These are phyloP conservation scores for Turnera subulata DNA, from an alignment of 345 rosid species.

Conservation along the genomic window DNA sequence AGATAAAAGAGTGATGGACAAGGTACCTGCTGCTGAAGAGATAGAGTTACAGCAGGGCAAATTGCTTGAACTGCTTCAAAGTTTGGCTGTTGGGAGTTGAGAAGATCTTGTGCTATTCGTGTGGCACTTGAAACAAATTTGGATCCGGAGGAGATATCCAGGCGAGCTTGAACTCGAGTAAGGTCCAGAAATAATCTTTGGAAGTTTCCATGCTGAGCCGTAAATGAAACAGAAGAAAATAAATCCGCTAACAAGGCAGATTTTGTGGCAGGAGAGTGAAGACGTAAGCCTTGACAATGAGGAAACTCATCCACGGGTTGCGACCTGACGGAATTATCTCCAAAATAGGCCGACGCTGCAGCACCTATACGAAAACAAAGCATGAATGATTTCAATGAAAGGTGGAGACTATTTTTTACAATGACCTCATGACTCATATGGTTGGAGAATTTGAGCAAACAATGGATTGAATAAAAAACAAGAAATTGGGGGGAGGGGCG, in stretches of 20 bases:
- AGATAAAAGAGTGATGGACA: not conserved
- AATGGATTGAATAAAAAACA: not conserved
- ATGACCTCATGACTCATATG: not conserved
- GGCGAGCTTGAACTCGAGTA: conserved; percentile 59
- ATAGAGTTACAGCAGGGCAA: conserved; percentile 60
- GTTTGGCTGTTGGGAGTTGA: conserved; percentile 57
- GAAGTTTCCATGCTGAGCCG: conserved; percentile 86
- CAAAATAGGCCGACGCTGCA: conserved; percentile 48
- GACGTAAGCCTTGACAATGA: conserved; percentile 39
- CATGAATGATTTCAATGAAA: no score
- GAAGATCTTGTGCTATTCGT: conserved; percentile 52
- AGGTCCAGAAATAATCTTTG: conserved; percentile 74
- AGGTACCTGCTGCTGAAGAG: conserved; percentile 92
- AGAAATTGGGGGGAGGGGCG: no score
- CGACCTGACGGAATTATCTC: conserved; percentile 54
- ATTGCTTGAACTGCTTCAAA: conserved; percentile 50
- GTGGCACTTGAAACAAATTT: conserved; percentile 60
- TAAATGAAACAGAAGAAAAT: conserved; percentile 65
- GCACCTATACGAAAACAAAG: conserved; percentile 46
- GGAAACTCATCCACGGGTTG: conserved; percentile 27
- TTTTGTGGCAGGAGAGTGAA: conserved; percentile 46
- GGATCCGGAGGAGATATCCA: conserved; percentile 77
- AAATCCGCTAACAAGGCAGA: conserved; percentile 60
- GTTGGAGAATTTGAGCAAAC: not conserved
- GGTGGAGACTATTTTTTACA: no score